phyloP scores from a whole-genome alignment of 176 grass and related monocot genomes.

The Raddia distichophylla region DNA sequence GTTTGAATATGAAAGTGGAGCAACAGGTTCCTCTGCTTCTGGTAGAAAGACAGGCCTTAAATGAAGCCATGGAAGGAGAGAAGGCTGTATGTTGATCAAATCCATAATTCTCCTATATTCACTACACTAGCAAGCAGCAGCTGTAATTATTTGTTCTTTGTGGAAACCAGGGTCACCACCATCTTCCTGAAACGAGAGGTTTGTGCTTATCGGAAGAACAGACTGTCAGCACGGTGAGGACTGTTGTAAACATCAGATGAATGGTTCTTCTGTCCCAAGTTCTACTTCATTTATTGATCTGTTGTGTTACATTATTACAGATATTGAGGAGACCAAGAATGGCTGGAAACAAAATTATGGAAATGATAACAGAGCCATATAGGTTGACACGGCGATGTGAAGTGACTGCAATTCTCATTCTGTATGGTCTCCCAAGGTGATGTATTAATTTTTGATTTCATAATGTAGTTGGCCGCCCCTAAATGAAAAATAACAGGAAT shows the following conservation, averaged over 20 bases:
- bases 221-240: constrained; percentile 87
- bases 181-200: constrained; percentile 97
- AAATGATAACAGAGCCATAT: constrained; percentile 88
- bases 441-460: constrained; percentile 33
- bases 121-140: background rate
- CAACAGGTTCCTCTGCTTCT: constrained; percentile 94
- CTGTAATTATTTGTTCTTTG: constrained; percentile 39
- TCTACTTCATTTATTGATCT: constrained; percentile 15
- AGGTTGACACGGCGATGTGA: constrained; percentile 83
- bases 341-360: constrained; percentile 80
- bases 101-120: constrained; percentile 3
- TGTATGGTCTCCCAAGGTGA: constrained; percentile 98
- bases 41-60: constrained; percentile 95
- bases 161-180: constrained; percentile 75
- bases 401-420: constrained; percentile 97
- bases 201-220: constrained; percentile 97
- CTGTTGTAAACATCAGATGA: constrained; percentile 22
- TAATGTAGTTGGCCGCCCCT: constrained; percentile 13
- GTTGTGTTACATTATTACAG: constrained; percentile 42
- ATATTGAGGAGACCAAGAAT: constrained; percentile 85
- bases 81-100: constrained; percentile 60
- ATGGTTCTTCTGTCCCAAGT: constrained; percentile 23
- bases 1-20: constrained; percentile 95
- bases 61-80: constrained; percentile 99
- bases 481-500: background rate